Evolutionary conservation across 768 basidiomycete species (phyloP).

Genomic region (Tricholoma furcatifolium): DNA sequence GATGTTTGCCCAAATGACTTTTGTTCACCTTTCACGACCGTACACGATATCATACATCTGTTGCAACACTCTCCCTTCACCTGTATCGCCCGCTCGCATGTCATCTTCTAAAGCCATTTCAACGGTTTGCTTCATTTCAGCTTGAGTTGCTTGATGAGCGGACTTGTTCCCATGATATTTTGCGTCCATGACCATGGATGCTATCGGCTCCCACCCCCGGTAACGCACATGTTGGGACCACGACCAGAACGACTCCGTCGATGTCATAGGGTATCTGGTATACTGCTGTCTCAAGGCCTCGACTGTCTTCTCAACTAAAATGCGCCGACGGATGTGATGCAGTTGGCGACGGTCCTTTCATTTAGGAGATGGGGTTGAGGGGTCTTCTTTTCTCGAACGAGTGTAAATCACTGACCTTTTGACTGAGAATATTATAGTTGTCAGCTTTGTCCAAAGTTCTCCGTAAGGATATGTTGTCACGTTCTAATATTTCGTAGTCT

Average conservation of each 20-base stretch:
- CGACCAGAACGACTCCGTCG: not conserved
- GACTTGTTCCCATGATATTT: slow-evolving; percentile 8
- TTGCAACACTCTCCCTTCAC: slow-evolving; percentile 2
- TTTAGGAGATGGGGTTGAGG: not conserved
- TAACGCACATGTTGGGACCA: slow-evolving; percentile 7
- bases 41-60: slow-evolving; percentile 9
- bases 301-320: slow-evolving; percentile 5
- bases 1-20: too few relatives aligned
- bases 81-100: not conserved
- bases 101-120: slow-evolving; percentile 4
- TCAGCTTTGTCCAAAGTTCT: not conserved
- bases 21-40: not conserved
- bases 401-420: not conserved
- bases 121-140: slow-evolving; percentile 9
- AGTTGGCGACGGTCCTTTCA: slow-evolving; percentile 6
- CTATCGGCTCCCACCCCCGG: slow-evolving; percentile 3
- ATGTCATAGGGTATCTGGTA: not conserved
- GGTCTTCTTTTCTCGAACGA: too few relatives aligned
- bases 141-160: slow-evolving; percentile 8
- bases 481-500: slow-evolving; percentile 7
- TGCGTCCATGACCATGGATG: slow-evolving; percentile 4
- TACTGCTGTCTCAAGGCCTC: slow-evolving; percentile 4
- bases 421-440: not conserved
- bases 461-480: slow-evolving; percentile 6
- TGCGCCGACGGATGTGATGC: slow-evolving; percentile 7